phyloP scores from a whole-genome alignment of 495 filamentous ascomycete genomes.

The Penicillium ucsense region DNA sequence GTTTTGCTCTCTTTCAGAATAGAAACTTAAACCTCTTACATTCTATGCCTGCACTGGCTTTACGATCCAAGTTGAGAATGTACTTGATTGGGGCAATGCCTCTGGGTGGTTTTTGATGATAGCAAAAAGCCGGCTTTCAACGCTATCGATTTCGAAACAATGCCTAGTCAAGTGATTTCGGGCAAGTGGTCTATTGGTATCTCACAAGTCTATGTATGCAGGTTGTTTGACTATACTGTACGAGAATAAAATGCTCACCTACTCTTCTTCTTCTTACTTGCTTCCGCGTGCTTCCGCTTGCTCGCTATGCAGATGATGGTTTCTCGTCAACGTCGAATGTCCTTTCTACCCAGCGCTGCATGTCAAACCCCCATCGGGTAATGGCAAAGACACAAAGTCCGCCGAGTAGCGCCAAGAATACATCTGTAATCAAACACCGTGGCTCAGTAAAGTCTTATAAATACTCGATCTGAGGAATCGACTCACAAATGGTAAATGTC shows the following conservation, averaged over 20 bases:
- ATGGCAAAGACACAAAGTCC: slow-evolving; percentile 25
- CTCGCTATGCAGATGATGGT: neutral
- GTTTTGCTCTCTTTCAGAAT: no score
- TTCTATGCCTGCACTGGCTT: no score
- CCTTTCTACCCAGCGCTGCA: slow-evolving; percentile 33
- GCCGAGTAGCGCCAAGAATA: slow-evolving; percentile 24
- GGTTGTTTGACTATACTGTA: neutral
- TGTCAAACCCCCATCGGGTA: slow-evolving; percentile 32
- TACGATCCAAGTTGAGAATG: no score
- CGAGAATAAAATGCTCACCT: neutral
- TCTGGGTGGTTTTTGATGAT: no score
- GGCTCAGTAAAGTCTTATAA: neutral
- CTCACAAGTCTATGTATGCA: neutral
- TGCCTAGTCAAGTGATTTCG: no score
- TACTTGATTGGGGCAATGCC: no score
- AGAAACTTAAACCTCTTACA: no score
- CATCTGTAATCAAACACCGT: slow-evolving; percentile 14
- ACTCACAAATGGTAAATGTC: slow-evolving; percentile 39
- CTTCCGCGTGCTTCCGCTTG: no score
- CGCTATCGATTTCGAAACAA: no score
- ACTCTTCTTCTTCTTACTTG: no score
- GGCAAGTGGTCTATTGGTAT: no score
- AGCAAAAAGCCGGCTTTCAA: no score
- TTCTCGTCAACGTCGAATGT: slow-evolving; percentile 16
- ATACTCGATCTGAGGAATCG: neutral